Evolutionary conservation across 1,284 basidiomycete species (phyloP), one percentile per base, ranked within the genome.

Genomic region (Pholiota adiposa): DNA sequence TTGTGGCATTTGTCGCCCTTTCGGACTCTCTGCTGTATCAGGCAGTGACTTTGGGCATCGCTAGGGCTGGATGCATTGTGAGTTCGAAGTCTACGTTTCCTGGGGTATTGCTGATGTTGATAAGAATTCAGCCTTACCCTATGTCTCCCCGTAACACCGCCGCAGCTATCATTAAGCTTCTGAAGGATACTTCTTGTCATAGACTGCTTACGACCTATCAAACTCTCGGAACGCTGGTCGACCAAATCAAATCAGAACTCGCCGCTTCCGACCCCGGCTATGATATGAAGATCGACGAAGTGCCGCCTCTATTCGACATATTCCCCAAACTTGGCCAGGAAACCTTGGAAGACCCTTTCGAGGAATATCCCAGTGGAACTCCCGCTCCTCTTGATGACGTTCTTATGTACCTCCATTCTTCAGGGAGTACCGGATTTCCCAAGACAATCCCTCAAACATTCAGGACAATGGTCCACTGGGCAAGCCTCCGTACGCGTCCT

Each of bases 1-100:
- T 76, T 38, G 69, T 77, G 14, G 75, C 69, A 11, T 48, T 77
- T 29, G 61, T 78, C 40, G 70, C 74, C 12, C 66, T 73, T 25
- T 63, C 69, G 19, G 76, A 77, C 52, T 68, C 68, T 4, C 60
- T 76, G 6, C 62, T 75, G 7, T 77, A 78, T 59, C 73, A 74
- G 29, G 69, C 75, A 1, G 61, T 74, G 3, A 56, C 72, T 4
- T 55, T 71, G 4, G 77, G 75, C 14, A 67, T 77, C 29, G 67
- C 72, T 41, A 63, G 68, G 43, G 75, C 61, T 4, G 63, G 63
- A 8, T 36, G 54, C 16, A 59, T 62, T 44, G 63, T 62, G 27
- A 44, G 75, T 29, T 19, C 40, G 25, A 46, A 21, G 16, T 11
- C 25, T 44, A 8, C 16, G 19, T 9, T 38, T 19, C 8, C 16